Evolutionary conservation across 208 protist genomes (phyloP).

Genomic region (Tritrichomonas musculus): DNA sequence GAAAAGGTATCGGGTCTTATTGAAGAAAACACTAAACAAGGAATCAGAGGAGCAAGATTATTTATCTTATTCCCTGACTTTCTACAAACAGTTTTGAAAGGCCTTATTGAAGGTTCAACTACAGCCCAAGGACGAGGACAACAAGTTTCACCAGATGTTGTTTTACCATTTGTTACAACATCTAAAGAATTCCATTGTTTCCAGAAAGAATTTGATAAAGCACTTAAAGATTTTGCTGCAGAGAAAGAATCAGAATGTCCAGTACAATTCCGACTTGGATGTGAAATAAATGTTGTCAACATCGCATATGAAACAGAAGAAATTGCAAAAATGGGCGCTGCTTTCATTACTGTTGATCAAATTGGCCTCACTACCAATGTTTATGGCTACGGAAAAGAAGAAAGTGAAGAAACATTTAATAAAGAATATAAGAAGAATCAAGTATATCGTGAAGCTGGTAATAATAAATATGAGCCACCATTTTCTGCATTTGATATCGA

Average conservation of each 20-base stretch:
- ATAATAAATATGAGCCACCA: too few species aligned
- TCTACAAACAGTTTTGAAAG: neutral
- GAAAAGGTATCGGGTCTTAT: neutral
- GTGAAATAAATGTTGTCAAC: neutral
- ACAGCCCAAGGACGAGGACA: neutral
- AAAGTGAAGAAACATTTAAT: neutral
- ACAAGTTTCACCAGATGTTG: neutral
- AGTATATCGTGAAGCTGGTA: neutral
- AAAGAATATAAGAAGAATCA: neutral
- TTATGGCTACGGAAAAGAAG: neutral
- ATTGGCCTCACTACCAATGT: neutral
- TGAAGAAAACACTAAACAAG: neutral
- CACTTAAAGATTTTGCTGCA: too few species aligned
- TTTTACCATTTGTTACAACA: neutral
- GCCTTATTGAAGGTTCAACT: neutral
- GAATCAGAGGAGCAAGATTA: neutral
- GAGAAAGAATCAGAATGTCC: too few species aligned
- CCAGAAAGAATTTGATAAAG: neutral
- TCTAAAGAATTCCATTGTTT: neutral
- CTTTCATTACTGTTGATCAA: neutral
- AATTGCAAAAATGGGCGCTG: neutral
- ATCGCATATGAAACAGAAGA: neutral
- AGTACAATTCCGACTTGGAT: neutral
- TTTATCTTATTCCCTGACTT: neutral
- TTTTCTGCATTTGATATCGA: neutral